phyloP scores from a whole-genome alignment of 371 early-diverging fungal genomes.

The Rhizopus stolonifer region DNA sequence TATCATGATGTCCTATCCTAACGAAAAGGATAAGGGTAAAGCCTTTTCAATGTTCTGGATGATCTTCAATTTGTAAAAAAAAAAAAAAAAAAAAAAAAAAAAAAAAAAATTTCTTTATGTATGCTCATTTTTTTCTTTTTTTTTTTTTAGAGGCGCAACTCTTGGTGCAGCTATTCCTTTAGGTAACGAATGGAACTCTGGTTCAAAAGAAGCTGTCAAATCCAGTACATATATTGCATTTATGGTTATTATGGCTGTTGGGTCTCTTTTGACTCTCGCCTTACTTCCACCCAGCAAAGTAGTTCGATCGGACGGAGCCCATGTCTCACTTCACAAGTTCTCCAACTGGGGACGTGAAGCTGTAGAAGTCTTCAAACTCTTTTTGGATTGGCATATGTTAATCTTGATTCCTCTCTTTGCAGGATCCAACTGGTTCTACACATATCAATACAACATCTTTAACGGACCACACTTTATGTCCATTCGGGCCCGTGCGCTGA shows the following conservation, averaged over 20 bases:
- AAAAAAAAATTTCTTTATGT: too few species aligned
- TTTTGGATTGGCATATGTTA: constrained; percentile 65
- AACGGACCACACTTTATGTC: constrained; percentile 48
- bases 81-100: background rate
- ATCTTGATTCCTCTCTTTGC: constrained; percentile 66
- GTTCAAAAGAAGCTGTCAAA: constrained; percentile 28
- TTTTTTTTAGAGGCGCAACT: constrained; percentile 16
- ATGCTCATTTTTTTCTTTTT: too few species aligned
- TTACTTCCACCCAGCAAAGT: constrained; percentile 64
- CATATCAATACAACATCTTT: constrained; percentile 56
- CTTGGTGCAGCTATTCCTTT: constrained; percentile 23
- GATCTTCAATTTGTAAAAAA: constrained; percentile 65
- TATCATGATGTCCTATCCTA: constrained; percentile 79
- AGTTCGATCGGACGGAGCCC: constrained; percentile 60
- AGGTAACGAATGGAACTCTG: constrained; percentile 37
- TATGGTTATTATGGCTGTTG: constrained; percentile 62
- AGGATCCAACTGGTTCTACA: constrained; percentile 75
- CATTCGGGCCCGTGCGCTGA: constrained; percentile 61
- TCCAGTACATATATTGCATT: constrained; percentile 63
- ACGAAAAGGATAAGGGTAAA: constrained; percentile 69
- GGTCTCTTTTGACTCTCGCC: constrained; percentile 52
- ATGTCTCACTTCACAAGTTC: constrained; percentile 55
- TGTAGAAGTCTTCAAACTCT: constrained; percentile 56
- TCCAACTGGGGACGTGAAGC: constrained; percentile 54
- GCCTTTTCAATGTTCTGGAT: constrained; percentile 73